Conservation (phyloP, 768 basidiomycete genomes). For the Lactarius hengduanensis region DNA sequence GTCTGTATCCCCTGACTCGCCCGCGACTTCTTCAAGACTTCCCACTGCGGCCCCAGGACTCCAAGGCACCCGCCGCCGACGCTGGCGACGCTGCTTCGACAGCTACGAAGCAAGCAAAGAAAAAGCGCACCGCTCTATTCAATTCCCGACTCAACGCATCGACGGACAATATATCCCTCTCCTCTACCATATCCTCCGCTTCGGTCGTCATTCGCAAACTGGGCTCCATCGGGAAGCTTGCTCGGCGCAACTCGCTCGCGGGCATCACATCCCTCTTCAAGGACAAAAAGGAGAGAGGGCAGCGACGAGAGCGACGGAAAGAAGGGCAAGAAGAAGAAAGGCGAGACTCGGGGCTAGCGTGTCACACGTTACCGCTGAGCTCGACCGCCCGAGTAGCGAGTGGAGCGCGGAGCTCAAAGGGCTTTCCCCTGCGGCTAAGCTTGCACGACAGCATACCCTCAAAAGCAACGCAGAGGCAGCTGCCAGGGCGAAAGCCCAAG, state of each 20-base stretch:
- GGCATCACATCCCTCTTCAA: slow-evolving; percentile 95
- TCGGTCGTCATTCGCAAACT: slow-evolving; percentile 97
- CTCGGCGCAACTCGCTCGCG: slow-evolving; percentile 82
- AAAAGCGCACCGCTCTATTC: slow-evolving; percentile 72
- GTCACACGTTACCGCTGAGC: slow-evolving; percentile 81
- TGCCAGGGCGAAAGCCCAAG: slow-evolving; percentile 57
- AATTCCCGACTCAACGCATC: slow-evolving; percentile 84
- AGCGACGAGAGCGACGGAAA: slow-evolving; percentile 36
- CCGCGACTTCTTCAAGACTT: slow-evolving; percentile 20
- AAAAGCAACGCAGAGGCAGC: slow-evolving; percentile 83
- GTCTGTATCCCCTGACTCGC: slow-evolving; percentile 43
- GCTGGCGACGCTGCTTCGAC: slow-evolving; percentile 32
- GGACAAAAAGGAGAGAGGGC: slow-evolving; percentile 62
- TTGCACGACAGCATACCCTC: slow-evolving; percentile 89
- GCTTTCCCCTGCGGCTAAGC: slow-evolving; percentile 84
- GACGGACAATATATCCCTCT: slow-evolving; percentile 94
- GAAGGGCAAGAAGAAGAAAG: slow-evolving; percentile 51
- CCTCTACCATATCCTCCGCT: slow-evolving; percentile 91
- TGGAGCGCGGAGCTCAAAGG: slow-evolving; percentile 60
- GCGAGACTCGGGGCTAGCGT: slow-evolving; percentile 68
- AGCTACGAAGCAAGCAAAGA: slow-evolving; percentile 49
- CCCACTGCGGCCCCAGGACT: slow-evolving; percentile 21
- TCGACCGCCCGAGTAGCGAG: slow-evolving; percentile 69
- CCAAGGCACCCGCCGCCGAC: slow-evolving; percentile 34
- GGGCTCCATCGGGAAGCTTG: slow-evolving; percentile 85